phyloP scores from a whole-genome alignment of 2,329 filamentous ascomycete genomes.

The Fusarium chuoi region DNA sequence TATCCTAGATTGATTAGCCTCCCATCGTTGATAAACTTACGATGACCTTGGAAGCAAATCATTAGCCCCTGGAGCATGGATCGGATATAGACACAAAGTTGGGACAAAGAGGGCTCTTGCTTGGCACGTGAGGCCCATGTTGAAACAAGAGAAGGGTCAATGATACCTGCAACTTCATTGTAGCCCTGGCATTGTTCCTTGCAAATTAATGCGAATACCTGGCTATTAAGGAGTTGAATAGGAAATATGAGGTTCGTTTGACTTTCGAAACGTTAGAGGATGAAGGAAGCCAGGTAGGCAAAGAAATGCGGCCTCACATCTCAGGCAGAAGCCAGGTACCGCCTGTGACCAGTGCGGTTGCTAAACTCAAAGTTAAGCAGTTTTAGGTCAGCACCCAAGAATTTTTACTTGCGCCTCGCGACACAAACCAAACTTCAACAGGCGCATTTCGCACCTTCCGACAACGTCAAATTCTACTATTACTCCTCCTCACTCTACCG shows the following conservation, averaged over 20 bases:
- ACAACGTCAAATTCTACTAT: constrained; percentile 29
- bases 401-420: constrained; percentile 41
- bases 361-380: constrained; percentile 20
- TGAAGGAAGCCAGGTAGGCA: constrained; percentile 3
- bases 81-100: constrained; percentile 8
- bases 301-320: neutral
- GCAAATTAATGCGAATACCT: constrained; percentile 27
- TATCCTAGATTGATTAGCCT: neutral
- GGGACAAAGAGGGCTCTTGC: constrained; percentile 12
- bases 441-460: constrained; percentile 36
- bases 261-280: constrained; percentile 19
- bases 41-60: neutral
- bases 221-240: constrained; percentile 11
- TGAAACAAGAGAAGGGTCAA: constrained; percentile 17
- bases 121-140: constrained; percentile 23
- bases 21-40: neutral
- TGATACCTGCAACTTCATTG: constrained; percentile 8
- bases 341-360: neutral
- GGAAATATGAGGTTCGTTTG: constrained; percentile 12
- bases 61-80: neutral
- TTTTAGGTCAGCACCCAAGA: constrained; percentile 43
- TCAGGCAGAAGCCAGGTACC: constrained; percentile 6
- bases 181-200: constrained; percentile 12
- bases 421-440: constrained; percentile 33
- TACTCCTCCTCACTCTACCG: neutral